These are phyloP conservation scores for Apiospora saccharicola DNA, from an alignment of 2,329 filamentous ascomycete species.

Conservation along the genomic window DNA sequence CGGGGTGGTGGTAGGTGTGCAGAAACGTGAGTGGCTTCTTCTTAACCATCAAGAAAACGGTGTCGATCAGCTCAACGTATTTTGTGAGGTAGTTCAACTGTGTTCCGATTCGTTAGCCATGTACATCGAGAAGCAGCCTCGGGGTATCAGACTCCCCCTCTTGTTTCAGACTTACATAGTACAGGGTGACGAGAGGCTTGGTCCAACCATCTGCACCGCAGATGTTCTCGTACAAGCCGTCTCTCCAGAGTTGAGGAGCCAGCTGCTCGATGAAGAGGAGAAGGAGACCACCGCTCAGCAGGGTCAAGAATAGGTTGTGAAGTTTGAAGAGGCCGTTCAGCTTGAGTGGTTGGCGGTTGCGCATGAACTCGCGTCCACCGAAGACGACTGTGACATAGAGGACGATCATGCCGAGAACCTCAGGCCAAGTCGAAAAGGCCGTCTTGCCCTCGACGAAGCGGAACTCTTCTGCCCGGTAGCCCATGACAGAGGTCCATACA, in stretches of 20 bases:
- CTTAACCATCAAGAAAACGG: slow-evolving; percentile 95
- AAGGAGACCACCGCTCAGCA: slow-evolving; percentile 80
- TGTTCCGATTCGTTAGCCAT: not conserved
- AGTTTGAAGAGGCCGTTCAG: slow-evolving; percentile 89
- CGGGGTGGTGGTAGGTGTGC: slow-evolving; percentile 97
- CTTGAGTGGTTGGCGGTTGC: slow-evolving; percentile 83
- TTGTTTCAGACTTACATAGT: slow-evolving; percentile 73
- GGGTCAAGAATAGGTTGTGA: slow-evolving; percentile 92
- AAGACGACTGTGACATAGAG: slow-evolving; percentile 93
- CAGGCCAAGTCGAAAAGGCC: slow-evolving; percentile 85
- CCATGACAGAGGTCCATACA: slow-evolving; percentile 75
- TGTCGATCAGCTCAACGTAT: slow-evolving; percentile 93
- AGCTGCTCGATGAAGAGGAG: slow-evolving; percentile 90
- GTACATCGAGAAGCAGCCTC: no score
- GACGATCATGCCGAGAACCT: slow-evolving; percentile 79
- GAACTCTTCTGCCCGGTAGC: slow-evolving; percentile 86
- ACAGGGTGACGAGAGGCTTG: slow-evolving; percentile 85
- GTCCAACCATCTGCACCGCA: slow-evolving; percentile 86
- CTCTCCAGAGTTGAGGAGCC: slow-evolving; percentile 78
- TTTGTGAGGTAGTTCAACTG: slow-evolving; percentile 97
- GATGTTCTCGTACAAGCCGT: slow-evolving; percentile 87
- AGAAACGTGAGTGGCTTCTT: slow-evolving; percentile 99
- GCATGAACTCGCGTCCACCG: slow-evolving; percentile 90
- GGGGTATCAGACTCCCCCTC: not conserved
- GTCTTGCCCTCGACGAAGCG: slow-evolving; percentile 80